Percentiles rank a stretch among this genome's conserved stretches.
Evolutionary conservation across 495 filamentous ascomycete genomes (phyloP).

Genomic region (Penicillium antarcticum): DNA sequence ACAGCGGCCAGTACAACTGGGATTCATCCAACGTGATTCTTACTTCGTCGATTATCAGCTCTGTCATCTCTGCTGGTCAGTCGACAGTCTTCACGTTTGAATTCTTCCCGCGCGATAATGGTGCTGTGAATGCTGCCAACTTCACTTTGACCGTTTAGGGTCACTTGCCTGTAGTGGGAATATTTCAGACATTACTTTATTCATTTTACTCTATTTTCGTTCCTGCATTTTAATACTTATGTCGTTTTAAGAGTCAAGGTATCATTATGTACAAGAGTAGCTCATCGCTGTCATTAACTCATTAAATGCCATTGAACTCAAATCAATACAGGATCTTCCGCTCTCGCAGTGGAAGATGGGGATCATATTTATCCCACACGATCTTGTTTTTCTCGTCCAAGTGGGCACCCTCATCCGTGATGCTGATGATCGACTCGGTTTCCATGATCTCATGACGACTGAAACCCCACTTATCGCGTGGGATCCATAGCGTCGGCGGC

Average conservation of each 20-base stretch:
- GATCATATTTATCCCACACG: slow-evolving; percentile 52
- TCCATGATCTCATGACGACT: slow-evolving; percentile 60
- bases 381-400: slow-evolving; percentile 61
- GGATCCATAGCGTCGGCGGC: slow-evolving; percentile 66
- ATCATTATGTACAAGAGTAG: background rate
- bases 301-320: background rate
- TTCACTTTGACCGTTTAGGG: slow-evolving; percentile 46
- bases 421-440: slow-evolving; percentile 48
- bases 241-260: background rate
- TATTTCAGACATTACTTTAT: too few relatives aligned
- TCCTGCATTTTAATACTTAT: background rate
- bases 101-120: slow-evolving; percentile 45
- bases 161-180: background rate
- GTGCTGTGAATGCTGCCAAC: slow-evolving; percentile 36
- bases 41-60: slow-evolving; percentile 37
- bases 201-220: background rate
- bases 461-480: slow-evolving; percentile 62
- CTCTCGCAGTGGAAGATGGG: slow-evolving; percentile 37
- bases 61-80: slow-evolving; percentile 43
- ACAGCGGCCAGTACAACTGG: slow-evolving; percentile 50
- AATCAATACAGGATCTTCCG: slow-evolving; percentile 37
- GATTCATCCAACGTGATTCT: slow-evolving; percentile 42
- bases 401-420: slow-evolving; percentile 64
- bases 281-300: background rate
- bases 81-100: slow-evolving; percentile 50